These are phyloP conservation scores for Naganishia friedmannii DNA, from an alignment of 768 basidiomycete species.

Conservation along the genomic window DNA sequence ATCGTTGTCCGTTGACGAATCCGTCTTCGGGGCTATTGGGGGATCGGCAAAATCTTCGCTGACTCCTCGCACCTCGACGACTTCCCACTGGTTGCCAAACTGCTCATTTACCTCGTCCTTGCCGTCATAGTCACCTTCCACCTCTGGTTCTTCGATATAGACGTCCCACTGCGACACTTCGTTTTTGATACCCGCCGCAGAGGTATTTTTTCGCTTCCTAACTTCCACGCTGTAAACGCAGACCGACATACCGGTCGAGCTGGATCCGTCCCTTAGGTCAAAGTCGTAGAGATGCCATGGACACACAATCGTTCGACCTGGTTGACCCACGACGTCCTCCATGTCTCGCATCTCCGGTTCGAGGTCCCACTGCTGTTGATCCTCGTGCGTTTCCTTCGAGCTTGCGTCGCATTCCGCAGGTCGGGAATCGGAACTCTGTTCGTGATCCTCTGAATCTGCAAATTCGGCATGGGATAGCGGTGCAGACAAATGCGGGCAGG, in stretches of 20 bases:
- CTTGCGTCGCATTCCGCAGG: not conserved
- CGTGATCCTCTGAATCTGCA: constrained; percentile 58
- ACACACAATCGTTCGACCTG: constrained; percentile 30
- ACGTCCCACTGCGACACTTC: constrained; percentile 41
- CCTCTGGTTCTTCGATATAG: constrained; percentile 34
- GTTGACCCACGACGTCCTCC: constrained; percentile 33
- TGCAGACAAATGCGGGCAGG: constrained; percentile 75
- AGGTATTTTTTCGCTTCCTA: constrained; percentile 26
- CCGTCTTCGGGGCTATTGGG: not conserved
- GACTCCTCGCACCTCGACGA: constrained; percentile 43
- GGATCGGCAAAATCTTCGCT: constrained; percentile 38
- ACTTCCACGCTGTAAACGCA: constrained; percentile 43
- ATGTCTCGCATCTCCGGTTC: constrained; percentile 38
- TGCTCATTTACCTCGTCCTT: not conserved
- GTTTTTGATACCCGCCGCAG: constrained; percentile 32
- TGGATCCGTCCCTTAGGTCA: constrained; percentile 11
- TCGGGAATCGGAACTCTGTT: not conserved
- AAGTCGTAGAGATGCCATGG: constrained; percentile 49
- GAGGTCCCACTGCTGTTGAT: constrained; percentile 2
- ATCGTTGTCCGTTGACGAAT: not conserved
- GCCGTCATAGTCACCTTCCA: constrained; percentile 28
- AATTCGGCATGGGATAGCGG: constrained; percentile 77
- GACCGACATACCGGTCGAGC: constrained; percentile 39
- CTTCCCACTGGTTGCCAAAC: constrained; percentile 34
- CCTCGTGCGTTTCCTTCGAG: not conserved